phyloP scores from a whole-genome alignment of 257 asterid species.

The Rehmannia glutinosa region DNA sequence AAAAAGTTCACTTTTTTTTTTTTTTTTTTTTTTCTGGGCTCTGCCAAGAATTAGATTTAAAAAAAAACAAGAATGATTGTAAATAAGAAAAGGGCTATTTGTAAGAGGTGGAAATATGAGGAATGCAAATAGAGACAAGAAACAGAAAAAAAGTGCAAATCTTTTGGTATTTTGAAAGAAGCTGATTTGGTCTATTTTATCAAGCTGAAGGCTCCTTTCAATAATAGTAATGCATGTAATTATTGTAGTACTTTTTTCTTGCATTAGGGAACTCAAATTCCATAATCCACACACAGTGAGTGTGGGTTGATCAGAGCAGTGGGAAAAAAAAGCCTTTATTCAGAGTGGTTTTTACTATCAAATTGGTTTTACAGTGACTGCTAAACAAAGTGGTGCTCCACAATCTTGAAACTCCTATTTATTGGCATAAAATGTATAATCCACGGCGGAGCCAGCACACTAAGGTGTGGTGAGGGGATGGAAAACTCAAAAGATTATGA shows the following conservation, averaged over 20 bases:
- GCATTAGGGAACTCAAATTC: conserved; percentile 67
- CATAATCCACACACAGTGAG: conserved; percentile 23
- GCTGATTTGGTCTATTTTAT: not conserved
- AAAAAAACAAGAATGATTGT: not conserved
- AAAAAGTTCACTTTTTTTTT: not conserved
- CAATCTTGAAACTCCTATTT: conserved; percentile 5
- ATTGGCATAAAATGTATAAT: not conserved
- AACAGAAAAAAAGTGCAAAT: not conserved
- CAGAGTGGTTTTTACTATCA: conserved; percentile 38
- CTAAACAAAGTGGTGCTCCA: conserved; percentile 11
- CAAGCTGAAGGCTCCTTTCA: conserved; percentile 13
- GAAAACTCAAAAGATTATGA: too few relatives aligned
- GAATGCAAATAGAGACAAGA: not conserved
- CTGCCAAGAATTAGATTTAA: not conserved
- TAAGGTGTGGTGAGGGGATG: too few relatives aligned
- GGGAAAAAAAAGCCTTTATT: not conserved
- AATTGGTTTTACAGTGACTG: conserved; percentile 25
- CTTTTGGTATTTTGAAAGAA: conserved; percentile 22
- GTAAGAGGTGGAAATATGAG: conserved; percentile 2
- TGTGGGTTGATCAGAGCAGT: not conserved
- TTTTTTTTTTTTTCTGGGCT: too few relatives aligned
- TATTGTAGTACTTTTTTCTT: not conserved
- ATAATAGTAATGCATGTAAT: conserved; percentile 10
- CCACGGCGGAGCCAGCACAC: too few relatives aligned
- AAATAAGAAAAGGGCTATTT: too few relatives aligned